A percentile compares a stretch with the other conserved stretches of the same genome.
Conservation (phyloP, 805 yeast genomes). For the Ogataea methanolica region DNA sequence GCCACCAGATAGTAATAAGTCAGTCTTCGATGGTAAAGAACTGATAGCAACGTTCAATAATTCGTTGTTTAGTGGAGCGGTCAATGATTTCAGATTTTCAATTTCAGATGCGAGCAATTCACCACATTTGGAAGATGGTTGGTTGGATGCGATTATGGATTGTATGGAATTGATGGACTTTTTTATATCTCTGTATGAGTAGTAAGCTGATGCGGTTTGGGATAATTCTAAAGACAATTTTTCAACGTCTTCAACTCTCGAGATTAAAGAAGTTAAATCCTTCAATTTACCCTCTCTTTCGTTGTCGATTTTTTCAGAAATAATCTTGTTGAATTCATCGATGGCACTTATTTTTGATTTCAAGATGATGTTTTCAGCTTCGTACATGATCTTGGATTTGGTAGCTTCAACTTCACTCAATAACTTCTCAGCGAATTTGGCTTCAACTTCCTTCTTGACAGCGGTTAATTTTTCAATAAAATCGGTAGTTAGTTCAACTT, state of each 20-base stretch:
- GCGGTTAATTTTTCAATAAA: slow-evolving; percentile 56
- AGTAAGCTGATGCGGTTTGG: slow-evolving; percentile 36
- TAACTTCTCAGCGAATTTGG: slow-evolving; percentile 54
- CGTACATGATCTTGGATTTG: slow-evolving; percentile 56
- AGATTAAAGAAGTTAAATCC: slow-evolving; percentile 55
- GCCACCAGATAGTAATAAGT: slow-evolving; percentile 41
- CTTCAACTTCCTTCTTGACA: slow-evolving; percentile 58
- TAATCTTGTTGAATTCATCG: slow-evolving; percentile 55
- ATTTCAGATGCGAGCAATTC: slow-evolving; percentile 43
- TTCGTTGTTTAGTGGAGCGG: slow-evolving; percentile 32
- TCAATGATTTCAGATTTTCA: slow-evolving; percentile 33
- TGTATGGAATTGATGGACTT: slow-evolving; percentile 40
- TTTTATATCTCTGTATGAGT: slow-evolving; percentile 38
- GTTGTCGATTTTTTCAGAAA: slow-evolving; percentile 54
- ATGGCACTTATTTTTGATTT: slow-evolving; percentile 66
- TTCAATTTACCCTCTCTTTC: slow-evolving; percentile 81
- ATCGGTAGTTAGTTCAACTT: slow-evolving; percentile 49
- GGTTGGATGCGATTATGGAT: slow-evolving; percentile 32
- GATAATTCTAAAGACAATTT: slow-evolving; percentile 42
- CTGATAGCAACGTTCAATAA: slow-evolving; percentile 37
- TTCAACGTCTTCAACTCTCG: slow-evolving; percentile 52
- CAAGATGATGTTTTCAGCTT: slow-evolving; percentile 69
- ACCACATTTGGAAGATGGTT: slow-evolving; percentile 36
- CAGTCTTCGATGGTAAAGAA: slow-evolving; percentile 39
- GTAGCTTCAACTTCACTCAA: slow-evolving; percentile 63